A percentile compares a stretch with the other conserved stretches of the same genome.
Conservation (phyloP, 345 rosid genomes). For the Zanthoxylum bungeanum region DNA sequence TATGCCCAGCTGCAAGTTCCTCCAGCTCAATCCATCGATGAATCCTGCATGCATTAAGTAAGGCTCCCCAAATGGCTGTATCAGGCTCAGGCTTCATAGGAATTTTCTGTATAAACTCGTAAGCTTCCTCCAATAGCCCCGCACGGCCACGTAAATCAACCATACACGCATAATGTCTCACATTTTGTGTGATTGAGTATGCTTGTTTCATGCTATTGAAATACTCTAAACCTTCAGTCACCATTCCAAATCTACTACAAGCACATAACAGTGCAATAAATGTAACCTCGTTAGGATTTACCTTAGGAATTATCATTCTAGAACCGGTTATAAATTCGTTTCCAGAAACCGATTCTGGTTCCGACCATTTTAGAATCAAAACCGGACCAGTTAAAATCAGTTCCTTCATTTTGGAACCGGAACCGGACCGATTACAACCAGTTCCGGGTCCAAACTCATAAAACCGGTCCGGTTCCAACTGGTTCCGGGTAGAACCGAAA, state of each 20-base stretch:
- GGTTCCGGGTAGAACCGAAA: too few species aligned
- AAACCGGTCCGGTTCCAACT: too few species aligned
- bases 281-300: conserved; percentile 70
- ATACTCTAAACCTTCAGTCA: conserved; percentile 58
- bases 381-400: too few species aligned
- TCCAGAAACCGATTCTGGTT: too few species aligned
- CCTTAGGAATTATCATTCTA: conserved; percentile 53
- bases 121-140: conserved; percentile 66
- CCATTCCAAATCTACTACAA: conserved; percentile 79
- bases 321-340: too few species aligned
- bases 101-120: conserved; percentile 53
- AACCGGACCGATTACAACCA: too few species aligned
- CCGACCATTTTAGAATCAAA: too few species aligned
- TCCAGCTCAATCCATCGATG: conserved; percentile 55
- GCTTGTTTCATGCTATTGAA: conserved; percentile 51
- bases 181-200: conserved; percentile 53
- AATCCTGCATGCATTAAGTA: conserved; percentile 72
- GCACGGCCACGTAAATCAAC: conserved; percentile 86
- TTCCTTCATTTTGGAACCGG: too few species aligned
- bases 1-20: conserved; percentile 52
- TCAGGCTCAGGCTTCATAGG: conserved; percentile 68
- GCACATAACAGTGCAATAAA: conserved; percentile 73
- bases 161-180: conserved; percentile 78
- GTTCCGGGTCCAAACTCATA: too few species aligned
- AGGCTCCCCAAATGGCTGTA: conserved; percentile 86